phyloP scores from a whole-genome alignment of 768 basidiomycete genomes.

The Lactifluus pinguis region DNA sequence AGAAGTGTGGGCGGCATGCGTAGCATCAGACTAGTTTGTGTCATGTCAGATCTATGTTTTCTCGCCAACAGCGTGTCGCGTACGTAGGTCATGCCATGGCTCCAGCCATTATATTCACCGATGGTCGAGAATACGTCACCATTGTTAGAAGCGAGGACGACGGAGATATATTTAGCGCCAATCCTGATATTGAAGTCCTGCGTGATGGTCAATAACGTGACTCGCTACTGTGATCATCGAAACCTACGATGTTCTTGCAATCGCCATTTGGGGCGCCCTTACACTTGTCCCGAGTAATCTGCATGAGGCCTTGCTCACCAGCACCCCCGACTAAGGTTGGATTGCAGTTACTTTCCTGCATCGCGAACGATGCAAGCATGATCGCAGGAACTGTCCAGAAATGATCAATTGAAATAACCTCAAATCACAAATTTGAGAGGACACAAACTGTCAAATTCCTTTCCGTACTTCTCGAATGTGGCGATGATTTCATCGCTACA shows the following conservation, averaged over 20 bases:
- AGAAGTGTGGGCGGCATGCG: constrained; percentile 40
- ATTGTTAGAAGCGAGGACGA: constrained; percentile 37
- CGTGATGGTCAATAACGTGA: background rate
- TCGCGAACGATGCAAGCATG: constrained; percentile 75
- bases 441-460: constrained; percentile 33
- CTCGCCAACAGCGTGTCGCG: constrained; percentile 14
- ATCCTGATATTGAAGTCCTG: constrained; percentile 65
- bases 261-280: constrained; percentile 38
- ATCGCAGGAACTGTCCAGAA: constrained; percentile 52
- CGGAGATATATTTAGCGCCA: constrained; percentile 53
- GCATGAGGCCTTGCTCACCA: constrained; percentile 85
- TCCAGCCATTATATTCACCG: constrained; percentile 77
- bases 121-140: constrained; percentile 50
- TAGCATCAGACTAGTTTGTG: constrained; percentile 39
- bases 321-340: constrained; percentile 56
- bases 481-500: constrained; percentile 44
- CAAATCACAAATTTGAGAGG: background rate
- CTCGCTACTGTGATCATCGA: background rate
- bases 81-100: constrained; percentile 47
- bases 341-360: constrained; percentile 81
- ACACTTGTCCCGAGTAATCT: constrained; percentile 75
- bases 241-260: constrained; percentile 33
- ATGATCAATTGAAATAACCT: constrained; percentile 4
- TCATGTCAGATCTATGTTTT: background rate
- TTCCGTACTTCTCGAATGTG: constrained; percentile 52